These are phyloP conservation scores for Xylaria polymorpha DNA, from an alignment of 2,329 filamentous ascomycete genomes.

Conservation along the genomic window DNA sequence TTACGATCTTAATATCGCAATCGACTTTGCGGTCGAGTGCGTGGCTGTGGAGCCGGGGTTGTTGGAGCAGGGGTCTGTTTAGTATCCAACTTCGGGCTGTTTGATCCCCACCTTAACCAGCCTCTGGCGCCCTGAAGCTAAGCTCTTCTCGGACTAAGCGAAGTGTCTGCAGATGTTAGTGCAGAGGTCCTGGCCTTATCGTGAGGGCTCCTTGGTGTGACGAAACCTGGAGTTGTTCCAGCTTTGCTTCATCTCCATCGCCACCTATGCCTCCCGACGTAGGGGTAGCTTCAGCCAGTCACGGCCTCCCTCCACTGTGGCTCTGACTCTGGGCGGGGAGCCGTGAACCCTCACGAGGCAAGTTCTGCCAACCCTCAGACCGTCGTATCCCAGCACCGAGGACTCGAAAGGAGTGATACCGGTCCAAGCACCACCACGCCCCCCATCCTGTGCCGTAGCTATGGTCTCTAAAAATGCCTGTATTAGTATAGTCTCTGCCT, in stretches of 20 bases:
- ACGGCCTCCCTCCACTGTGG: neutral
- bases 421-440: slow-evolving; percentile 28
- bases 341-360: slow-evolving; percentile 5
- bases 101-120: slow-evolving; percentile 40
- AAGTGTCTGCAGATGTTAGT: slow-evolving; percentile 27
- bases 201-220: slow-evolving; percentile 43
- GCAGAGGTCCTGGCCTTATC: slow-evolving; percentile 43
- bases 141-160: slow-evolving; percentile 35
- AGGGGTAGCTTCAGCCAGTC: slow-evolving; percentile 13
- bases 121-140: slow-evolving; percentile 41
- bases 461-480: slow-evolving; percentile 11
- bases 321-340: neutral
- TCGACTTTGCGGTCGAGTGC: neutral
- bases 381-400: slow-evolving; percentile 8
- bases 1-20: neutral
- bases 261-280: slow-evolving; percentile 43
- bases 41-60: slow-evolving; percentile 3
- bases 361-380: slow-evolving; percentile 22
- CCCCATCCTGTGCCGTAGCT: slow-evolving; percentile 8
- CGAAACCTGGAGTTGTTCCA: slow-evolving; percentile 62
- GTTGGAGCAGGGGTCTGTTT: slow-evolving; percentile 31
- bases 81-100: slow-evolving; percentile 34
- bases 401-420: slow-evolving; percentile 1
- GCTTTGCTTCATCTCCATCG: slow-evolving; percentile 58
- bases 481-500: neutral